Conservation (phyloP, 2,329 filamentous ascomycete species). For the Nothopassalora personata region DNA sequence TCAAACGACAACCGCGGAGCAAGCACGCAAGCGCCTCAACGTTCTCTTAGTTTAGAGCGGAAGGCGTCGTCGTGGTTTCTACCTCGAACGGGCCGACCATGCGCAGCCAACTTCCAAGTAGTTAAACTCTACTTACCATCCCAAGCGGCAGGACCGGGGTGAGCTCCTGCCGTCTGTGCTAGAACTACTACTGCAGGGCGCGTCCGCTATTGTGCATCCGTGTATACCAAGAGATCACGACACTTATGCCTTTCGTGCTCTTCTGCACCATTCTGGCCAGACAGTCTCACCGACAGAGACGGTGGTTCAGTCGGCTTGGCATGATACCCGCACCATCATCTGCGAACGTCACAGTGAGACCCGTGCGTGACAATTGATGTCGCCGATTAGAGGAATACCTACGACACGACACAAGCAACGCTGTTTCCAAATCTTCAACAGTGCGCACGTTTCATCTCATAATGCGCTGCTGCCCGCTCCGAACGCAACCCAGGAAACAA, state of each 20-base stretch:
- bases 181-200: neutral
- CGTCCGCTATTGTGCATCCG: conserved; percentile 2
- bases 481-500: conserved; percentile 1
- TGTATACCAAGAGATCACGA: neutral
- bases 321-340: neutral
- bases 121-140: no score
- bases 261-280: neutral
- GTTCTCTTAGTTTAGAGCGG: no score
- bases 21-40: neutral
- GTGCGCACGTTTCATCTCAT: neutral
- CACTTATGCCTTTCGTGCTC: neutral
- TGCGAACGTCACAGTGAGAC: neutral
- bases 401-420: neutral
- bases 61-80: no score
- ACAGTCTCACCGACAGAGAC: neutral
- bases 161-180: neutral
- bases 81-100: no score
- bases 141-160: neutral
- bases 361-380: neutral
- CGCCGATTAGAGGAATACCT: neutral
- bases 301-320: neutral
- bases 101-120: no score
- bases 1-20: no score
- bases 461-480: neutral
- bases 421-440: neutral